phyloP scores from a whole-genome alignment of 306 rosid species.

The Cajanus cajan region DNA sequence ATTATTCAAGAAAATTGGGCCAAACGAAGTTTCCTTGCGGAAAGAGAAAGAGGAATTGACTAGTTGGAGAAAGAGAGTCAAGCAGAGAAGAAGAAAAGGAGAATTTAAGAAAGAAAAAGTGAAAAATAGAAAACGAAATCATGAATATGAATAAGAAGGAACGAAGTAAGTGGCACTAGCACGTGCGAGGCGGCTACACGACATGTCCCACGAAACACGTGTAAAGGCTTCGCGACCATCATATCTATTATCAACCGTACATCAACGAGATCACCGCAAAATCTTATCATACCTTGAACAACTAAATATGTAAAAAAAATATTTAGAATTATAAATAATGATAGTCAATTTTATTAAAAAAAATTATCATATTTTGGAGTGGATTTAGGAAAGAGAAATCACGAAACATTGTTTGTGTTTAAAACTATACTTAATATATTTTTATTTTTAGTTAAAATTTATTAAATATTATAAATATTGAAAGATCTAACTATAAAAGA shows the following conservation, averaged over 20 bases:
- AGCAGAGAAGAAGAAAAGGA: background rate
- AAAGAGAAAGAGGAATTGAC: slow-evolving; percentile 17
- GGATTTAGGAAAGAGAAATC: no score
- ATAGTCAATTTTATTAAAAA: no score
- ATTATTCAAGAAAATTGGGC: slow-evolving; percentile 26
- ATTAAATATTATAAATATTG: no score
- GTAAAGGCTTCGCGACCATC: no score
- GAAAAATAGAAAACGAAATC: background rate
- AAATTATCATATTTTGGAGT: no score
- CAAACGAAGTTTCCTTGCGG: background rate
- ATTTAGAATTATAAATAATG: no score
- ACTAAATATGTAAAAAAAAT: background rate
- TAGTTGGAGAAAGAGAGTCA: background rate
- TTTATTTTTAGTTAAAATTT: no score
- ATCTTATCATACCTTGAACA: background rate
- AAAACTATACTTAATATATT: no score
- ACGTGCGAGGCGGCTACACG: slow-evolving; percentile 38
- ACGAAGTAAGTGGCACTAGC: background rate
- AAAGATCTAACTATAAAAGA: no score
- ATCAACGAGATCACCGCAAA: background rate
- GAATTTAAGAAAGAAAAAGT: background rate
- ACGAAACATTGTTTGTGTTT: no score
- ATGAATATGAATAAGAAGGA: slow-evolving; percentile 5
- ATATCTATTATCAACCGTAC: background rate
- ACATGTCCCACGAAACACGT: background rate